Evolutionary conservation across 331 rosid species (phyloP), one percentile per base, ranked within the genome.

Genomic region (Malus hybrid): DNA sequence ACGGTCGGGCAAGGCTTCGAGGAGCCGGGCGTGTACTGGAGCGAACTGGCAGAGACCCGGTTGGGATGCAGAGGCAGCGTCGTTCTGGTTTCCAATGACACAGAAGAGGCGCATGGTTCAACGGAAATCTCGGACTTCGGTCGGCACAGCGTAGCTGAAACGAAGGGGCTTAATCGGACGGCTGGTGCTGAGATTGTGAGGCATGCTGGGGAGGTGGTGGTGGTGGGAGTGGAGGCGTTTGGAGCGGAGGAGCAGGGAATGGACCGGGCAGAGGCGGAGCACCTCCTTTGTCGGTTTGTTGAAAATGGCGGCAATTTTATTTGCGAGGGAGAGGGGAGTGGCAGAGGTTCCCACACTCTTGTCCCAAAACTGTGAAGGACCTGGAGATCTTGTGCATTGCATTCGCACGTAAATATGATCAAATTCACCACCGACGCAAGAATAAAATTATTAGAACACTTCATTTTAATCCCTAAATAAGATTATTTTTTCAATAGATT

Each of bases 1-100:
- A 10, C 88, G 84, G 55, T 80, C 77, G 1, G 96, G 93, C 7
- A 81, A 78, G 0, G 95, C 96, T 7, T 97, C 98, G n/a, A 93
- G 88, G 75, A 91, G 7, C 97, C 98, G 4, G 96, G 56, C 0
- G 86, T 90, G 77, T 87, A 93, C 73, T 81, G 87, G 36, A 93
- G 86, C 2, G 96, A 87, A 42, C 83, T 64, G 13, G 95, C 63
- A 2, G 89, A 81, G 4, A 87, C 88, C 48, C 71, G 79, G 8
- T 69, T 64, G 0, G 76, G 87, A 18, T 82, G 77, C 19, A 75
- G 80, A 7, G 64, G 7, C 10, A 81, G 75, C 24, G 66, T 2
- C 26, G 78, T 70, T 13, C 60, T 0, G 48, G 80, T 80, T 19
- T 64, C 85, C 0, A 18, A 64, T n/a, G 70, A 68, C 5, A 72